Percentiles rank a stretch among this genome's conserved stretches.
Conservation (phyloP, 2,329 filamentous ascomycete genomes). For the Ophiostoma pallidulum region DNA sequence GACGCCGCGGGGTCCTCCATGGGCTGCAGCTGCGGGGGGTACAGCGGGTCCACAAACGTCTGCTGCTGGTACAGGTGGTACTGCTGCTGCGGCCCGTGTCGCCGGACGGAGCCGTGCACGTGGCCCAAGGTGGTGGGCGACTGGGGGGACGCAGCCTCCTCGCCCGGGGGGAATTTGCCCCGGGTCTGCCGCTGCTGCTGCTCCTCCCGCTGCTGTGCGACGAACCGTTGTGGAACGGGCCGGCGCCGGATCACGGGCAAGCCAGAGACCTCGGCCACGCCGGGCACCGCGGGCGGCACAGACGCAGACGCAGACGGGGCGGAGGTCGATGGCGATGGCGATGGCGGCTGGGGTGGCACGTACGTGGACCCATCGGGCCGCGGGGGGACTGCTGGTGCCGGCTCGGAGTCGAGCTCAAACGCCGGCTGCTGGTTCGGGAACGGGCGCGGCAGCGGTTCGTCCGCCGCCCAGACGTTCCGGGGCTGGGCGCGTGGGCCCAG, state of each 20-base stretch:
- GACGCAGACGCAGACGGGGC: neutral
- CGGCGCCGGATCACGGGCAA: constrained; percentile 11
- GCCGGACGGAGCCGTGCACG: neutral
- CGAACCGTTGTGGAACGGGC: constrained; percentile 6
- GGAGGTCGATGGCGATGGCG: neutral
- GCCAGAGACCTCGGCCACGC: constrained; percentile 1
- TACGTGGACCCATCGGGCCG: constrained; percentile 2
- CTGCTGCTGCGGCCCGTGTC: constrained; percentile 6
- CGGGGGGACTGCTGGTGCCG: neutral
- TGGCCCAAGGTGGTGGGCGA: neutral
- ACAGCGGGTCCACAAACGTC: constrained; percentile 37
- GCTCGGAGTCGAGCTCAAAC: constrained; percentile 3
- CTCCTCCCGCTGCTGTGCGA: constrained; percentile 2
- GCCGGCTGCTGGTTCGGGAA: neutral
- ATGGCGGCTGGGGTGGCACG: neutral
- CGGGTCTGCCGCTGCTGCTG: constrained; percentile 7
- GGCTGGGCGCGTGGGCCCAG: neutral
- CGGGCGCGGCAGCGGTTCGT: neutral
- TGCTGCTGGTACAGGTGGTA: constrained; percentile 22
- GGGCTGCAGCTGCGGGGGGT: constrained; percentile 44
- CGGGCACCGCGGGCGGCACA: neutral
- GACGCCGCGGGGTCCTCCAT: constrained; percentile 20
- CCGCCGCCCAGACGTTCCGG: neutral
- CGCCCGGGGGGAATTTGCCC: constrained; percentile 5
- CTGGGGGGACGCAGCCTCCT: neutral